Evolutionary conservation across 257 asterid genomes (phyloP), one percentile per base, ranked within the genome.

Genomic region (Anisodus acutangulus): DNA sequence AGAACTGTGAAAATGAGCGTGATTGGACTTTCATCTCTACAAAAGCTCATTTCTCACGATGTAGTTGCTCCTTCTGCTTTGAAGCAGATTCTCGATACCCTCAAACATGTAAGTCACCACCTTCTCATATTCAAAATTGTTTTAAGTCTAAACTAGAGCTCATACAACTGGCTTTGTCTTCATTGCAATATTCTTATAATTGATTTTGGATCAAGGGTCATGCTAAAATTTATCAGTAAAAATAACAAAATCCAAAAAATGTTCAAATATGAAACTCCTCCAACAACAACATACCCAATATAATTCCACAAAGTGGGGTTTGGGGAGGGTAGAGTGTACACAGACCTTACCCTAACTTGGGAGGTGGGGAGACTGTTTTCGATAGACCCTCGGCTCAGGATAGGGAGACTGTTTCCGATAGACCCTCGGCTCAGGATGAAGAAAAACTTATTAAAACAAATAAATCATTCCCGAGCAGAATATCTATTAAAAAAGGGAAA

Each of bases 1-100:
- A 96, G 90, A 87, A 93, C 90, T 81, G 95, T 88, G 51, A 96
- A 94, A 92, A 85, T 94, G 82, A 96, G 98, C 80, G 98, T 92
- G 83, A 91, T 96, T 85, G 99, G 98, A 31, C 86, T 96, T 53
- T 92, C 99, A 37, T 93, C 98, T 83, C 92, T 96, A 88, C 99
- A 96, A 80, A 94, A 96, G 91, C 97, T 96, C 84, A 92, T 96
- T 81, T 92, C 98, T 43, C 98, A 95, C 41, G 98, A 93, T 78
- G 99, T 98, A 37, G 94, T 96, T 66, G 94, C 98, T 58, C 97
- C 98, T 39, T 92, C 95, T 16, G 97, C 98, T 85, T 87, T 96
- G 84, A 92, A 90, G 85, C 95, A 93, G 83, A 96, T 96, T 63
- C 95, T 95, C 16, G 84, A 87, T 80, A 93, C 98, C 39, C 95